Conservation (phyloP, 176 grass and related monocot species). For the Bonia amplexicaulis region DNA sequence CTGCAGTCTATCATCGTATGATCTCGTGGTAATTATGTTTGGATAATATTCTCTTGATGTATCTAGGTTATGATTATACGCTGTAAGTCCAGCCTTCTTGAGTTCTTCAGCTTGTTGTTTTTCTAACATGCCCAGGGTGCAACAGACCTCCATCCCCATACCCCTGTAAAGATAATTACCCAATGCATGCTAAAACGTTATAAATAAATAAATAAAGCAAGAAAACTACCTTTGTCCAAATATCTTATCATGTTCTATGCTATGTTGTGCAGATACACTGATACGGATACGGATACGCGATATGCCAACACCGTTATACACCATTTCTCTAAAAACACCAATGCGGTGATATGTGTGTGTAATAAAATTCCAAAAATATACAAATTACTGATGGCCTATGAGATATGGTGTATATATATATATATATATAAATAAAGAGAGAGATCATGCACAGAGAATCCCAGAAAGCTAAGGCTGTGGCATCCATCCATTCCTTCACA, state of each 20-base stretch:
- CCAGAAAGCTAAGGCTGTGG: no score
- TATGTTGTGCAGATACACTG: no score
- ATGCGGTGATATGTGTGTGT: no score
- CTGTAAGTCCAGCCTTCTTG: constrained; percentile 95
- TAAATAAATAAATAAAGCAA: neutral
- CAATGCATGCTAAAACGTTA: neutral
- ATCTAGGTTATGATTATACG: constrained; percentile 98
- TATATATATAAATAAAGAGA: no score
- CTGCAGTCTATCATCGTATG: constrained; percentile 89
- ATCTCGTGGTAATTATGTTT: constrained; percentile 95
- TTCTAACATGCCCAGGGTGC: constrained; percentile 98
- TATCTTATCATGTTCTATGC: neutral
- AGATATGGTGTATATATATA: no score
- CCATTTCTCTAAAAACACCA: no score
- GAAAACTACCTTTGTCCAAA: neutral
- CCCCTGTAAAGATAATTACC: constrained; percentile 44
- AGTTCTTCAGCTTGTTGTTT: constrained; percentile 93
- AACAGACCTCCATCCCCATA: constrained; percentile 99
- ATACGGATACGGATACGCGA: no score
- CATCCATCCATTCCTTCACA: no score
- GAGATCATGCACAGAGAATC: no score
- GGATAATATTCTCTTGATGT: constrained; percentile 99
- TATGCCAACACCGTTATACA: no score
- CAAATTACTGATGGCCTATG: no score
- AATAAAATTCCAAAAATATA: no score